phyloP scores from a whole-genome alignment of 441 rosid genomes.

The Gossypium lobatum region DNA sequence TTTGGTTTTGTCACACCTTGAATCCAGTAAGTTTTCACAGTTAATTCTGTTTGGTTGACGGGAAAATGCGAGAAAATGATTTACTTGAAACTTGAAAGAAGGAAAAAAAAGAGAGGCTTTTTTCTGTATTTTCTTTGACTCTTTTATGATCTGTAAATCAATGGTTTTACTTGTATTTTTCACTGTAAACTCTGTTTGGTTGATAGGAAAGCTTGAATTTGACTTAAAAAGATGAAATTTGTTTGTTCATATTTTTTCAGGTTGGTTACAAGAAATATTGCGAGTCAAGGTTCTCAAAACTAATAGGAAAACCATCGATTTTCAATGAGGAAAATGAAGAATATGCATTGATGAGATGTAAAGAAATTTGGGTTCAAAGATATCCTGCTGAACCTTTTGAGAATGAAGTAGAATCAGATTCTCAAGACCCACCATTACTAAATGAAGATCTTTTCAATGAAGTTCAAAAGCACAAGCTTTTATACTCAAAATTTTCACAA shows the following conservation, averaged over 20 bases:
- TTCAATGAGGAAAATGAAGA: conserved; percentile 70
- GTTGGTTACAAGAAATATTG: conserved; percentile 63
- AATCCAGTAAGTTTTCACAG: conserved; percentile 49
- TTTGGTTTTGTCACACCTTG: conserved; percentile 89
- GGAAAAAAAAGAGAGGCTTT: not conserved
- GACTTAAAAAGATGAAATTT: too few species aligned
- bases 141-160: too few species aligned
- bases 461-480: conserved; percentile 41
- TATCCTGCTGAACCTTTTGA: conserved; percentile 68
- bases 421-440: conserved; percentile 10
- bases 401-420: conserved; percentile 45
- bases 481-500: conserved; percentile 48
- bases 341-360: conserved; percentile 69
- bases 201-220: conserved; percentile 10
- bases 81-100: too few species aligned
- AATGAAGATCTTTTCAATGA: conserved; percentile 37
- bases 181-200: not conserved
- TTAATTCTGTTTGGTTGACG: not conserved
- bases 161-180: not conserved
- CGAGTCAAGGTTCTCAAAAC: conserved; percentile 60
- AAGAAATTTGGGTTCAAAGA: conserved; percentile 45
- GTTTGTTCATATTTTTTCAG: conserved; percentile 24
- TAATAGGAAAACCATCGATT: conserved; percentile 65
- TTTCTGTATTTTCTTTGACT: not conserved
- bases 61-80: not conserved